Base-by-base conservation (phyloP, 306 rosid genomes). In the Rosa multiflora region DNA sequence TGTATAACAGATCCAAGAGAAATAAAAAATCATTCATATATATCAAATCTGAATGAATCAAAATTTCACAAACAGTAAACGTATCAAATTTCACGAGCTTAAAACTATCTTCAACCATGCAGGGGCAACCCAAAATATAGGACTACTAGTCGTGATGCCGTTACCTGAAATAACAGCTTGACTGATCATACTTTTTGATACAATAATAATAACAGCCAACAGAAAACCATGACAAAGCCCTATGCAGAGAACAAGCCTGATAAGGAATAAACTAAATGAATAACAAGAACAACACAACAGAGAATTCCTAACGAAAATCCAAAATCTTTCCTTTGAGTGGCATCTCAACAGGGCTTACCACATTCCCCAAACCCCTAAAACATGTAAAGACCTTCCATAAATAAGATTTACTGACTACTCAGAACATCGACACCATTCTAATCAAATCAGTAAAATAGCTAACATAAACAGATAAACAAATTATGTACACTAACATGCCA, bases 151-250 rank as follows among this genome's bases (percentile, higher is more conserved):
- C 13, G 0, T 46, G 35, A 77, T 67, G 73, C 61, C 10, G 43
- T 76, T 88, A 93, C 99, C 98, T 87, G 89, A 95, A 95, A 89
- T 89, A 93, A 37, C 94, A 96, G 26, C 92, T 97, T 58, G 98
- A 91, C 78, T 90, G 96, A 59, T 86, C 97, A 67, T 90, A 95
- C 89, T 95, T 95, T 91, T 93, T 91, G 72, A 95, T 95, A 81
- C 97, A 95, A 70, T 89, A 95, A 83, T 95, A 95, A 85, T 95
- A 95, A 88, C 99, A 95, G 73, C 98, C 99, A 78, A 95, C 99
- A 70, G 98, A 96, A 87, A 93, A 95, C 99, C 99, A 95, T 51
- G 99, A 91, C 72, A 91, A 91, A 62, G 98, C 96, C 93, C 99
- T 90, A 85, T 77, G 81, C 72, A 21, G 53, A 80, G 37, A 82